phyloP scores from a whole-genome alignment of 2,329 filamentous ascomycete genomes.

The Monosporascus sp. region DNA sequence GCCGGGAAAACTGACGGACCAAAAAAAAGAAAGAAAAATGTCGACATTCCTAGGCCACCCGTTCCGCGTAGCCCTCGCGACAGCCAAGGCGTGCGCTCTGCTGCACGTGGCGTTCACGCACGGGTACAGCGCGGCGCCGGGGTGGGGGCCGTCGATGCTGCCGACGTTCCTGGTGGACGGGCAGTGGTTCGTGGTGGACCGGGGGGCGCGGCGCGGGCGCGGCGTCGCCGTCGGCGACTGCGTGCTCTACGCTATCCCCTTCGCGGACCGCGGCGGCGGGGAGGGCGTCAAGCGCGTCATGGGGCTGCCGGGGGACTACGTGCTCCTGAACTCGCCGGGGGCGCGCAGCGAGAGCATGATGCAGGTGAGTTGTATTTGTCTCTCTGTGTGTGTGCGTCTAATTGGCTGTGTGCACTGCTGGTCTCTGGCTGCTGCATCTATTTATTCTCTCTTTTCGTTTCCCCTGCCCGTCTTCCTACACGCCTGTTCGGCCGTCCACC shows the following conservation, averaged over 20 bases:
- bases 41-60: constrained; percentile 23
- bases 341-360: constrained; percentile 50
- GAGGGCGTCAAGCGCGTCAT: constrained; percentile 74
- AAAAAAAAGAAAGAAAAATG: too few relatives aligned
- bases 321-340: constrained; percentile 59
- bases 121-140: constrained; percentile 53
- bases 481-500: too few relatives aligned
- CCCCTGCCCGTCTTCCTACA: too few relatives aligned
- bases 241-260: constrained; percentile 72
- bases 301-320: constrained; percentile 72
- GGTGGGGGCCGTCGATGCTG: constrained; percentile 79
- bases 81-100: constrained; percentile 41
- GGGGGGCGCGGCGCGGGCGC: constrained; percentile 63
- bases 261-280: constrained; percentile 41
- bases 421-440: too few relatives aligned
- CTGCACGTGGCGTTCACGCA: constrained; percentile 54
- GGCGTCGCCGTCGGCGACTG: constrained; percentile 71
- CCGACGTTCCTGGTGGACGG: constrained; percentile 69
- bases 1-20: too few relatives aligned
- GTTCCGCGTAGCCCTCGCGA: constrained; percentile 38
- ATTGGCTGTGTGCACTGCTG: background rate
- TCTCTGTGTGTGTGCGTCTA: too few relatives aligned
- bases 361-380: constrained; percentile 45
- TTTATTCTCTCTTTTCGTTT: background rate
- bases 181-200: constrained; percentile 65